phyloP scores from a whole-genome alignment of 495 filamentous ascomycete species.

The Melanomma pulvis-pyrius region DNA sequence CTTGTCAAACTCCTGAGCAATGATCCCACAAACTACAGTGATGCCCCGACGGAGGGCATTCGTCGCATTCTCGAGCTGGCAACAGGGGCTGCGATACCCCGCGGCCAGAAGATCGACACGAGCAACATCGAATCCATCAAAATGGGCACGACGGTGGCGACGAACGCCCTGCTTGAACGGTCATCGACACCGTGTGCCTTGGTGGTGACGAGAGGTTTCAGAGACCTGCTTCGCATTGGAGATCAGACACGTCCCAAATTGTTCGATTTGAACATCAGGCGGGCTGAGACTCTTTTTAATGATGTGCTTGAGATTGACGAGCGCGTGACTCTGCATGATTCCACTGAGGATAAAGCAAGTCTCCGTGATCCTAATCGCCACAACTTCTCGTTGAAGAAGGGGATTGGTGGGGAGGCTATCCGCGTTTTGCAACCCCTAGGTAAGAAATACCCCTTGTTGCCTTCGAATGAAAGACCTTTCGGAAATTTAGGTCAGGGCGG shows the following conservation, averaged over 20 bases:
- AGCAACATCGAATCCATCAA: conserved; percentile 16
- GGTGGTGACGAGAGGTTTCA: conserved; percentile 37
- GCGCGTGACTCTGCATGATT: conserved; percentile 42
- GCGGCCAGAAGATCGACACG: conserved; percentile 24
- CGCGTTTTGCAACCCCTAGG: conserved; percentile 27
- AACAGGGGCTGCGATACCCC: neutral
- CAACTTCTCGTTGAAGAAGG: conserved; percentile 21
- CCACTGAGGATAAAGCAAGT: conserved; percentile 38
- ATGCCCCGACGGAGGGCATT: conserved; percentile 74
- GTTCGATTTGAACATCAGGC: conserved; percentile 38
- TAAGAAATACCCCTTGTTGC: neutral
- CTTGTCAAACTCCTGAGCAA: conserved; percentile 90
- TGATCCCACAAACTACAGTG: conserved; percentile 83
- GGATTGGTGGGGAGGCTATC: conserved; percentile 13
- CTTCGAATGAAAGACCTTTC: neutral
- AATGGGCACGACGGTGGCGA: conserved; percentile 42
- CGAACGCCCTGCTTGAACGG: conserved; percentile 40
- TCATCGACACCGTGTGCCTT: conserved; percentile 25
- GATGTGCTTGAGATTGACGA: conserved; percentile 40
- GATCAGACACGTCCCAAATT: conserved; percentile 39
- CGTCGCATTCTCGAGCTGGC: conserved; percentile 14
- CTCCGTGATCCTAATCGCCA: conserved; percentile 28
- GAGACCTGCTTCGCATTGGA: conserved; percentile 41
- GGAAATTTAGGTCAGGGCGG: too few relatives aligned
- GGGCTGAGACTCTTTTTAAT: conserved; percentile 27